These are phyloP conservation scores for Thraustotheca clavata DNA, from an alignment of 352 stramenopile species.

Conservation along the genomic window DNA sequence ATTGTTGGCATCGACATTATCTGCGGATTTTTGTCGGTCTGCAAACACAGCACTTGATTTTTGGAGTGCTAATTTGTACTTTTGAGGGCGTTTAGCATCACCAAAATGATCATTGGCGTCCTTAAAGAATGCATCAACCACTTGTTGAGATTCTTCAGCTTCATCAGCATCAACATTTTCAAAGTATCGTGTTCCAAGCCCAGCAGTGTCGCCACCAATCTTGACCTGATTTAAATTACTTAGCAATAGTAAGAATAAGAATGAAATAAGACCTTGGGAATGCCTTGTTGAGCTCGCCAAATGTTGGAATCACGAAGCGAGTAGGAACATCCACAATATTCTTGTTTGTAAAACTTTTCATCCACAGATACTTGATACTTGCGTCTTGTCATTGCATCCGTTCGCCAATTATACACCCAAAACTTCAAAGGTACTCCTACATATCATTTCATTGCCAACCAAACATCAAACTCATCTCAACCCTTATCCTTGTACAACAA, in stretches of 20 bases:
- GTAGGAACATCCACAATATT: conserved; percentile 50
- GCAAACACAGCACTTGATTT: conserved; percentile 2
- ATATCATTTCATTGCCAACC: no score
- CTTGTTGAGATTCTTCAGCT: conserved; percentile 40
- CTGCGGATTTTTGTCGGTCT: conserved; percentile 6
- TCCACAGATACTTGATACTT: conserved; percentile 41
- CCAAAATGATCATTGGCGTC: conserved; percentile 25
- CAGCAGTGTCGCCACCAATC: conserved; percentile 33
- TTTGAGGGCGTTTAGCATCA: conserved; percentile 6
- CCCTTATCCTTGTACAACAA: conserved; percentile 23
- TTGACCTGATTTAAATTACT: conserved; percentile 24
- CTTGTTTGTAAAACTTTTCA: conserved; percentile 50
- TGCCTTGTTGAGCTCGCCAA: conserved; percentile 38
- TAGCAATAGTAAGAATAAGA: not conserved
- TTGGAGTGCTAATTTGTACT: conserved; percentile 14
- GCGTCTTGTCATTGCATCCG: conserved; percentile 37
- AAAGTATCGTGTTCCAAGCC: conserved; percentile 38
- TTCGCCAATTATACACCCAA: conserved; percentile 35
- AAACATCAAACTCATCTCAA: no score
- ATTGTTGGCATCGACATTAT: conserved; percentile 14
- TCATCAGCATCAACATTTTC: conserved; percentile 37
- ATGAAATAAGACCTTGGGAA: conserved; percentile 24
- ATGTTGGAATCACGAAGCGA: conserved; percentile 39
- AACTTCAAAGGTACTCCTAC: conserved; percentile 23
- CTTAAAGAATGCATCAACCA: conserved; percentile 48